A percentile compares a stretch with the other conserved stretches of the same genome.
These are phyloP conservation scores for Lichtheimia corymbifera DNA, from an alignment of 371 early-diverging fungal genomes.

Conservation along the genomic window DNA sequence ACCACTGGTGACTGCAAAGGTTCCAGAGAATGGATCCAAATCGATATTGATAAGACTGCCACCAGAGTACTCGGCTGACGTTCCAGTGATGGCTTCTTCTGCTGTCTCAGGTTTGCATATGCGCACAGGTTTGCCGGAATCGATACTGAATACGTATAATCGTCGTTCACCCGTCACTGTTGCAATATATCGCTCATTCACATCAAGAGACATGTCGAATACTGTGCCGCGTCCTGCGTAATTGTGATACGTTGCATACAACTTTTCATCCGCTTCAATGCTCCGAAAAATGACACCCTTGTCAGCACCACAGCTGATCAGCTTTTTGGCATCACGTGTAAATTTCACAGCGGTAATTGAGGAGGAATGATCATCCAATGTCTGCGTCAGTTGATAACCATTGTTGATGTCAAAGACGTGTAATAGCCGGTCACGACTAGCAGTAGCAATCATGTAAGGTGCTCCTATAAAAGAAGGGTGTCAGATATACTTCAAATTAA, in stretches of 20 bases:
- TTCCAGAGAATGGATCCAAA: conserved; percentile 73
- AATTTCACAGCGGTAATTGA: conserved; percentile 81
- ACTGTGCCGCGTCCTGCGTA: conserved; percentile 73
- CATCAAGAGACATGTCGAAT: conserved; percentile 73
- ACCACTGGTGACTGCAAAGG: conserved; percentile 70
- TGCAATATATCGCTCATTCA: conserved; percentile 56
- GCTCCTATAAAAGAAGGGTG: conserved; percentile 11
- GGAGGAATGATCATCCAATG: conserved; percentile 86
- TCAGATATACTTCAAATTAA: background rate
- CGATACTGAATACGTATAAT: conserved; percentile 61
- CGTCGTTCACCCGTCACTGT: conserved; percentile 74
- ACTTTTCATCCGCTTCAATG: conserved; percentile 14
- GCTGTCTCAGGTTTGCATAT: conserved; percentile 61
- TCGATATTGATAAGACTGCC: conserved; percentile 66
- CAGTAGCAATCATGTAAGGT: conserved; percentile 70
- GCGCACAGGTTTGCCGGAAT: conserved; percentile 70
- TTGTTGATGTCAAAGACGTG: conserved; percentile 74
- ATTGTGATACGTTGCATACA: conserved; percentile 67
- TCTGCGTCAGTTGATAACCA: conserved; percentile 69
- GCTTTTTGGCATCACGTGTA: conserved; percentile 56
- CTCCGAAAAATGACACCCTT: conserved; percentile 81
- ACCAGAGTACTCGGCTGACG: conserved; percentile 53
- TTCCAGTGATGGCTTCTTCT: conserved; percentile 51
- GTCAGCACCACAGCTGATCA: conserved; percentile 85
- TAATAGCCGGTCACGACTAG: conserved; percentile 78